A percentile compares a stretch with the other conserved stretches of the same genome.
Evolutionary conservation across 768 basidiomycete genomes (phyloP).

Genomic region (Lactifluus hygrophoroides): DNA sequence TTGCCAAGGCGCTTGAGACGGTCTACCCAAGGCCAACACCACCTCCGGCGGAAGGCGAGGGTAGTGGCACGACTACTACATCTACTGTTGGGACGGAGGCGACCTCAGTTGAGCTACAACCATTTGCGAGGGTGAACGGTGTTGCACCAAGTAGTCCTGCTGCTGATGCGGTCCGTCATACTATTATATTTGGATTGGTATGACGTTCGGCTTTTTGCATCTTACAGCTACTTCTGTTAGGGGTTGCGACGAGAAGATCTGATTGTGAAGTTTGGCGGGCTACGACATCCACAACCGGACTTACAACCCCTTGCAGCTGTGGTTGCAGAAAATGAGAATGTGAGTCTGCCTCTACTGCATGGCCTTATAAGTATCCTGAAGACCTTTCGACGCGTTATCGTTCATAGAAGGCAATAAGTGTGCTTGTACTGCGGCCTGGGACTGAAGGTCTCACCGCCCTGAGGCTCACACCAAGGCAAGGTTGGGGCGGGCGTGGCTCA

Average conservation of each 20-base stretch:
- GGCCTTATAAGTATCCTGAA: neutral
- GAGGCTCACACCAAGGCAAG: conserved; percentile 56
- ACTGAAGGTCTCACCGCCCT: conserved; percentile 38
- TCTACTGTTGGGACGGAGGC: neutral
- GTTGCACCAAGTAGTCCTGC: conserved; percentile 81
- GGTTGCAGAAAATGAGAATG: conserved; percentile 75
- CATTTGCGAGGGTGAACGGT: conserved; percentile 77
- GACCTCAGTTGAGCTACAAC: conserved; percentile 23
- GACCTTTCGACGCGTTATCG: conserved; percentile 4
- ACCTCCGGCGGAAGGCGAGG: conserved; percentile 18
- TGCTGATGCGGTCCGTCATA: conserved; percentile 65
- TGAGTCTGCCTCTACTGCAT: conserved; percentile 24
- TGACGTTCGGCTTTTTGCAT: conserved; percentile 11
- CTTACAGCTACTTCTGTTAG: conserved; percentile 32
- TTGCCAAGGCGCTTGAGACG: conserved; percentile 58
- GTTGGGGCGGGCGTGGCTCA: conserved; percentile 84
- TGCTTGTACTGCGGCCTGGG: conserved; percentile 45
- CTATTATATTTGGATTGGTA: neutral
- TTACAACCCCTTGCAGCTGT: conserved; percentile 63
- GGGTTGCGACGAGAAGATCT: conserved; percentile 62
- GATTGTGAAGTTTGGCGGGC: conserved; percentile 60
- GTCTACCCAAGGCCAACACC: conserved; percentile 46
- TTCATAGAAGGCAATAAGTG: conserved; percentile 54
- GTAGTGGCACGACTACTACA: neutral
- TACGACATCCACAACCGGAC: conserved; percentile 44